Conservation (phyloP, 2,329 filamentous ascomycete species). For the Fulvia fulva region DNA sequence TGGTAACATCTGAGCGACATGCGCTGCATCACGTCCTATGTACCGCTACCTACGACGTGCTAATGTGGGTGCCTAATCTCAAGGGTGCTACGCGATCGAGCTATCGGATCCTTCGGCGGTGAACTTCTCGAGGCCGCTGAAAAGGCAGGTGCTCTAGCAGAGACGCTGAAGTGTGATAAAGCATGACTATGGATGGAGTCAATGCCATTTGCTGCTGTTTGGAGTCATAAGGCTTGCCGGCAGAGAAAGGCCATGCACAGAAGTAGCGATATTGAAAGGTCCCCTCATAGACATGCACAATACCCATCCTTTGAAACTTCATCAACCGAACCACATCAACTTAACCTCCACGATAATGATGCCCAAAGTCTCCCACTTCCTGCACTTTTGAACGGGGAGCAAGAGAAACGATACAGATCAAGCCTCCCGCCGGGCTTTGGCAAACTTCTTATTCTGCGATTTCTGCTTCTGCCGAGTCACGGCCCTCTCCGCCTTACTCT, state of each 20-base stretch:
- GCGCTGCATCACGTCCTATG: not conserved
- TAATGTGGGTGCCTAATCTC: not conserved
- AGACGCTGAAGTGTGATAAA: not conserved
- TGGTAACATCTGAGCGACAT: constrained; percentile 71
- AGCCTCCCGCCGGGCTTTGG: constrained; percentile 39
- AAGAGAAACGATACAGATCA: not conserved
- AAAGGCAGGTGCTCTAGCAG: not conserved
- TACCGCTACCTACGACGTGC: not conserved
- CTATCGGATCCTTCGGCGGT: not conserved
- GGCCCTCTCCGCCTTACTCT: constrained; percentile 78
- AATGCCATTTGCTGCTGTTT: not conserved
- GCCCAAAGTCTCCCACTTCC: not conserved
- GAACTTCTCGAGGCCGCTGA: not conserved
- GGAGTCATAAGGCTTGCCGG: not conserved
- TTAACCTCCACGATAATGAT: not conserved
- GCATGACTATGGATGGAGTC: not conserved
- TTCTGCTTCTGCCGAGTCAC: constrained; percentile 59
- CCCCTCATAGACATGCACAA: constrained; percentile 7
- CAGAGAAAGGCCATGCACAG: not conserved
- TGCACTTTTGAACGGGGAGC: not conserved
- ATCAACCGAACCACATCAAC: not conserved
- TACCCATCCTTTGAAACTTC: constrained; percentile 1
- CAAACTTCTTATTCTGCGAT: constrained; percentile 66
- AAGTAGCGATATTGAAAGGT: not conserved
- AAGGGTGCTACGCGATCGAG: not conserved